Base-by-base conservation (phyloP, 2,329 filamentous ascomycete species). In the Emmonsiellopsis sp. region DNA sequence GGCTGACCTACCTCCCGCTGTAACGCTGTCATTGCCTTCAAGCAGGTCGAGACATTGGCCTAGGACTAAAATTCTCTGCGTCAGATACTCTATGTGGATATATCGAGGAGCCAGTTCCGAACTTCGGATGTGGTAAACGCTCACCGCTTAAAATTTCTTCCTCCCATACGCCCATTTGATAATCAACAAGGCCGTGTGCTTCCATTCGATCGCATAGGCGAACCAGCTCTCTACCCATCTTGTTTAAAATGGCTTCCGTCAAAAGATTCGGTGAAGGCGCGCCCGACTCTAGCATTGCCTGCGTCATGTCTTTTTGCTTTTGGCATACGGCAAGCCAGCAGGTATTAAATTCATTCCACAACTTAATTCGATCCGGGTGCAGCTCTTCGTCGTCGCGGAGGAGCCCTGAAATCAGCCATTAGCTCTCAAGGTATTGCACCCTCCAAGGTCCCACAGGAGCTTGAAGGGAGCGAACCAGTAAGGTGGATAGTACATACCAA, bases 151-250 rank as follows among this genome's bases (percentile, higher is more conserved):
- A 81, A 62, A 97, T 96, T 65, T 88, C 84, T 66, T 97, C 91
- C 71, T 97, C 93, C 82, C 89, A 94, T 30, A 97, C 88, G 7
- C 93, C 93, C 74, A 95, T 94, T 65, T 97, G 87, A 68, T 97
- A 98, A 72, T 98, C 93, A 9, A 98, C 89, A 47, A 98, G 75
- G n/a, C 93, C 93, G 66, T 94, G 85, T 60, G 86, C 85, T 70
- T 97, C 92, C 57, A 97, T 81, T 50, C 81, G 81, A 67, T 97
- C 90, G 67, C 91, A 95, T 50, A 95, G 76, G 50, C 84, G 80
- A 53, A 95, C 80, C 32, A 98, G 72, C 63, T 95, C 86, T 52
- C 86, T 85, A 10, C 88, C 89, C 80, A 97, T 85, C 60, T 83
- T 84, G 62, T 87, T 83, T 48, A 97, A 76, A 26, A 77, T 79